A percentile compares a stretch with the other conserved stretches of the same genome.
These are phyloP conservation scores for Testicularia cyperi DNA, from an alignment of 1,284 basidiomycete species.

Conservation along the genomic window DNA sequence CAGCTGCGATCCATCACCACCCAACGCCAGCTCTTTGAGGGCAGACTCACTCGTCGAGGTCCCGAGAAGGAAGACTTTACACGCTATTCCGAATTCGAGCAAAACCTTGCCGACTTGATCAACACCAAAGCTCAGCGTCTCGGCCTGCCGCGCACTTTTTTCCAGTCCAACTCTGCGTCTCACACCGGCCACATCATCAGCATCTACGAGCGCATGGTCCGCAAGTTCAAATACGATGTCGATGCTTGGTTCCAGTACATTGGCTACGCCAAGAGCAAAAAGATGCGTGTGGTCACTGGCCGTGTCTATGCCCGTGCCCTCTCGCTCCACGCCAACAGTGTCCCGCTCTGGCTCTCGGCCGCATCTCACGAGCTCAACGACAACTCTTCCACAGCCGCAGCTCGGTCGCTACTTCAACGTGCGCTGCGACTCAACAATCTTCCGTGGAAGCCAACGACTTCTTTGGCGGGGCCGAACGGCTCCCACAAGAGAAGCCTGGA, in stretches of 20 bases:
- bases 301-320: slow-evolving; percentile 68
- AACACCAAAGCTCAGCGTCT: slow-evolving; percentile 34
- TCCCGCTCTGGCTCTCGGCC: slow-evolving; percentile 80
- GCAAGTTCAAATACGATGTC: slow-evolving; percentile 83
- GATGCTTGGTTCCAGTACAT: slow-evolving; percentile 86
- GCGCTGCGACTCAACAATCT: slow-evolving; percentile 68
- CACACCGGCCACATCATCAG: slow-evolving; percentile 73
- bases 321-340: slow-evolving; percentile 78
- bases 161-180: slow-evolving; percentile 36
- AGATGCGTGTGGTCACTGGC: slow-evolving; percentile 77
- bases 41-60: slow-evolving; percentile 75
- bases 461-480: too few species aligned
- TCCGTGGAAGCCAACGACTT: slow-evolving; percentile 35
- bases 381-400: slow-evolving; percentile 72
- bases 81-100: slow-evolving; percentile 89
- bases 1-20: slow-evolving; percentile 73
- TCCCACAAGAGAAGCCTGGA: too few species aligned
- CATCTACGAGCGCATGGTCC: slow-evolving; percentile 85
- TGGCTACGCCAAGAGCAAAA: slow-evolving; percentile 75
- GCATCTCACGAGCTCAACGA: slow-evolving; percentile 81
- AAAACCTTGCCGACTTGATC: slow-evolving; percentile 62
- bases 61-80: slow-evolving; percentile 85
- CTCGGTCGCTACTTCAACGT: slow-evolving; percentile 79
- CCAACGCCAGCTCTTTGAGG: slow-evolving; percentile 81
- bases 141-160: slow-evolving; percentile 38